Percentiles rank a stretch among this genome's conserved stretches.
These are phyloP conservation scores for Fusarium gaditjirri DNA, from an alignment of 2,329 filamentous ascomycete species.

Conservation along the genomic window DNA sequence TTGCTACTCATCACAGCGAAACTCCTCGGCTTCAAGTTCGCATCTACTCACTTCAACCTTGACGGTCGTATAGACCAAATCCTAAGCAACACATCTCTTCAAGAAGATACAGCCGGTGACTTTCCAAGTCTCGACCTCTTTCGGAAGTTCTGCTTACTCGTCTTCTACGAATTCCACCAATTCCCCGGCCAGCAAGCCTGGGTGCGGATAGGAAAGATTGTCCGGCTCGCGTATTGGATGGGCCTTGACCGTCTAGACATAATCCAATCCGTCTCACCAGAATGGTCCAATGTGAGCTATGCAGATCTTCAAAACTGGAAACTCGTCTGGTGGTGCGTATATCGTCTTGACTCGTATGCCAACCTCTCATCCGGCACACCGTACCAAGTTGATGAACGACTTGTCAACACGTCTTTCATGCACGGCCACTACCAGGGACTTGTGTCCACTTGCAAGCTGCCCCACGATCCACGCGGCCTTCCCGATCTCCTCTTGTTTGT, in stretches of 20 bases:
- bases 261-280: neutral
- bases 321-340: neutral
- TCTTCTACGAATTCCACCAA: neutral
- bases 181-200: neutral
- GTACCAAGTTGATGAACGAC: neutral
- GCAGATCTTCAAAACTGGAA: neutral
- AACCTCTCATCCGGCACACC: neutral
- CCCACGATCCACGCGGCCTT: neutral
- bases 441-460: neutral
- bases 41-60: neutral
- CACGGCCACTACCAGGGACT: neutral
- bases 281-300: neutral
- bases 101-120: neutral
- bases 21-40: neutral
- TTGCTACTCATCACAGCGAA: neutral
- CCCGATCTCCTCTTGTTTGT: neutral
- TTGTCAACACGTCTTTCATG: neutral
- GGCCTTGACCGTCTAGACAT: neutral
- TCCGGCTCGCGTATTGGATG: neutral
- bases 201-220: neutral
- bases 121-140: neutral
- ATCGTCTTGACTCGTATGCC: neutral
- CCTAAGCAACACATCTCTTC: neutral
- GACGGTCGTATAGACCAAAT: neutral
- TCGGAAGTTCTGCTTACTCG: neutral